phyloP scores from a whole-genome alignment of 129 eudicot species.

The Escallonia herrerae region DNA sequence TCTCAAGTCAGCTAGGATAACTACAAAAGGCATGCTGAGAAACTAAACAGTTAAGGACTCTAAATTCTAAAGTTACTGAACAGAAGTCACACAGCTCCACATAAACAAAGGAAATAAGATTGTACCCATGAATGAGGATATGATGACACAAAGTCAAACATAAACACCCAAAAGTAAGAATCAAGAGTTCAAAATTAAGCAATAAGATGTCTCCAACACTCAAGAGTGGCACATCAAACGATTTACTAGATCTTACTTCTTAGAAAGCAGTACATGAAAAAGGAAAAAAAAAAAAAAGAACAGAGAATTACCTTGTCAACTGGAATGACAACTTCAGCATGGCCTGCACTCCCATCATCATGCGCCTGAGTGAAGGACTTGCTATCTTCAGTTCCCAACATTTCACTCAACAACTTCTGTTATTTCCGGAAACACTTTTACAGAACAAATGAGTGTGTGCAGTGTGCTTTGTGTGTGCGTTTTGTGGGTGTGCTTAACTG shows the following conservation, averaged over 20 bases:
- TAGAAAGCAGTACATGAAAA: neutral
- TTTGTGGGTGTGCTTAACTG: neutral
- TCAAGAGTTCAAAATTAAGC: neutral
- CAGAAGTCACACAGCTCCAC: too few species aligned
- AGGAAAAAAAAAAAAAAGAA: slow-evolving; percentile 3
- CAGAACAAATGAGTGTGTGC: neutral
- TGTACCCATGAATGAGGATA: neutral
- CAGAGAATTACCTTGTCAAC: slow-evolving; percentile 10
- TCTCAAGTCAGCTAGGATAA: too few species aligned
- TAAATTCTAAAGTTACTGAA: too few species aligned
- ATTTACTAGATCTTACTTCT: neutral
- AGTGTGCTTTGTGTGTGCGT: neutral
- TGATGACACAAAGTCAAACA: neutral
- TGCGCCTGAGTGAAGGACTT: slow-evolving; percentile 1
- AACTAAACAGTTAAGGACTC: neutral
- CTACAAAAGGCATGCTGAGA: too few species aligned
- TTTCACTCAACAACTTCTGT: neutral
- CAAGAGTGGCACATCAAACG: neutral
- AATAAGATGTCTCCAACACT: neutral
- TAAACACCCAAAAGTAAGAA: neutral
- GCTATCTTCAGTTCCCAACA: neutral
- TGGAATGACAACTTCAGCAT: slow-evolving; percentile 10
- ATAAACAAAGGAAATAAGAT: neutral
- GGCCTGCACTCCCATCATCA: slow-evolving; percentile 7
- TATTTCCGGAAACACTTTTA: neutral